Evolutionary conservation across 164 flowering plant genomes (phyloP), one percentile per base, ranked within the genome.

Genomic region (Umbilicus rupestris): DNA sequence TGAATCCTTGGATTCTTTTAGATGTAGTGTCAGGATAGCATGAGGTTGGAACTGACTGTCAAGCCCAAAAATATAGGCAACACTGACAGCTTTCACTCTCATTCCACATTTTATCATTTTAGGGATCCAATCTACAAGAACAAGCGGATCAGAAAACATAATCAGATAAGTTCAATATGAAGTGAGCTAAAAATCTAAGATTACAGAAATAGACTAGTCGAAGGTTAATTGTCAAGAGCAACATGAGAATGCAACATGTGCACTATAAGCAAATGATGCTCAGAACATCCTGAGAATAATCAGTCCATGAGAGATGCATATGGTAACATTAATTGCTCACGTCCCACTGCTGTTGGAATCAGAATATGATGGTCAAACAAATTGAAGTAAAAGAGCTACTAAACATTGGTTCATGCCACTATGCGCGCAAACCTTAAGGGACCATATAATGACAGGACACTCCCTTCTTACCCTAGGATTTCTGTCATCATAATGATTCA

Each of bases 31-130:
- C 74, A 85, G 59, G 68, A 83, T 68, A 30, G 63, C 55, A 49
- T 66, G 68, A 57, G 81, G 78, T 20, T 76, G 65, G 41, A 78
- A 76, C 72, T 73, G 78, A 55, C 80, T 82, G 73, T 80, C 77
- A 19, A 85, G 37, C 24, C 82, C 86, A 68, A 83, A 78, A 39
- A 75, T 68, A 68, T 30, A 73, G 28, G 68, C 73, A 60, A 81
- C 26, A 66, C 77, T 77, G 67, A 78, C 69, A 67, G 87, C 86
- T 71, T 77, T 80, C 46, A 75, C 69, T 64, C 62, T 65, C 80
- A 75, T 75, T 46, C 74, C 73, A 26, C 59, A 71, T 72, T 76
- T 83, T 46, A 77, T 58, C 83, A 77, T 75, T 35, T 30, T 49
- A 31, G 79, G 77, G 39, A 85, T 71, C 45, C 80, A 66, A 35